Base-by-base conservation (phyloP, 345 rosid genomes). In the Lagerstroemia speciosa region DNA sequence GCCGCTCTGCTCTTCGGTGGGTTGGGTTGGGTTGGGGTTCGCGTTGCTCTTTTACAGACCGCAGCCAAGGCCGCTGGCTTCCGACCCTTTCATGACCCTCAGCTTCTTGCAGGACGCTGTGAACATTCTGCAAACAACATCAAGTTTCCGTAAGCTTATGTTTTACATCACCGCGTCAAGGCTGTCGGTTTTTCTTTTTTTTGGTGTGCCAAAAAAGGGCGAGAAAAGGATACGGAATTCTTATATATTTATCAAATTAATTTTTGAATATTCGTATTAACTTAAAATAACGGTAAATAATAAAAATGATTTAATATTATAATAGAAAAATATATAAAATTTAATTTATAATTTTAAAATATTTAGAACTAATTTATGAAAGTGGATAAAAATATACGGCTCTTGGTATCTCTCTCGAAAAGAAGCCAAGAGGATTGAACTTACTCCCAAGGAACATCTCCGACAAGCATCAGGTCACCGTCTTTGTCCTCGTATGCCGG, bases 401-500 rank as follows among this genome's bases (percentile, higher is more conserved):
- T n/a, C n/a, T n/a, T n/a, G n/a, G n/a, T n/a, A n/a, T n/a, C n/a
- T n/a, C n/a, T n/a, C n/a, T n/a, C n/a, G n/a, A n/a, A n/a, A n/a
- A 30, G 16, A 48, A 48, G 55, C 9, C 1, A 14, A 11, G 63
- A 34, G 34, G 4, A 10, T 30, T 29, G 58, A 71, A 72, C 85
- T 73, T 75, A 80, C 84, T 82, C 81, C 97, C 94, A 90, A 0
- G 93, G 96, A 64, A 86, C 96, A 82, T 90, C 93, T 72, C 96
- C 93, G 11, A 87, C 88, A 12, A 90, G 83, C 97, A 90, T 90
- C 97, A 87, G 85, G 48, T 90, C 97, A 63, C 94, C 87, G 74
- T 90, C 97, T 66, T 88, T 88, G 75, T 90, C 97, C 46, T 90
- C 92, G 67, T 90, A 90, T 38, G 97, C 88, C 0, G 89, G 94